Base-by-base conservation (phyloP, 1,139 yeast species). In the Kurtzmaniella quercitrusa region DNA sequence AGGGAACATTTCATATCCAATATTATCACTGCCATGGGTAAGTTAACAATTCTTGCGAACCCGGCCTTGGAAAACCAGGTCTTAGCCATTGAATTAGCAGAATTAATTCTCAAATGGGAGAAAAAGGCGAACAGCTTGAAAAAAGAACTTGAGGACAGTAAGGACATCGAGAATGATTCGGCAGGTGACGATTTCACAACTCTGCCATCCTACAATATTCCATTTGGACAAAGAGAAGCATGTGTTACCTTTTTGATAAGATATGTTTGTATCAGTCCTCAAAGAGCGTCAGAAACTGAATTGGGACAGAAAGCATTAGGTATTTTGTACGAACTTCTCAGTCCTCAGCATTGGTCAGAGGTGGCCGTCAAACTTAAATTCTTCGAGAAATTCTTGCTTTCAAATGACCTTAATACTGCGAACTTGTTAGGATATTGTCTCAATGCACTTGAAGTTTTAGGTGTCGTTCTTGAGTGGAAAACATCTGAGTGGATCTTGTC, bases 11-110 rank as follows among this genome's bases (percentile, higher is more conserved):
- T 91, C 55, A 80, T 89, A 45, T 85, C 96, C 2, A 88, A 85
- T 50, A 86, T 93, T 42, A 87, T 93, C 41, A 80, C 94, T n/a
- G 96, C 96, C 1, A 86, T 94, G 91, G 96, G 96, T 19, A 89
- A 91, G 57, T 70, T 93, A 44, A 88, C 96, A 1, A 82, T 88
- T 42, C 71, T 85, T 56, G 82, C 93, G 6, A 88, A 84, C 52
- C 83, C 95, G 2, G 85, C 93, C 0, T 61, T 82, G 11, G 98
- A 91, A 50, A 87, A 86, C 52, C 96, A 88, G 58, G 74, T 79
- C 0, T 66, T 91, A 45, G 96, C 98, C 0, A 85, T 93, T 45
- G 98, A 93, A 51, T 65, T 93, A 45, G 95, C 96, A 0, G 96
- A 88, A 47, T 63, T 91, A 47, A 81, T 94, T 42, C 68, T 89